Evolutionary conservation across 2,329 filamentous ascomycete genomes (phyloP).

Genomic region (Corniculantispora saksenae): DNA sequence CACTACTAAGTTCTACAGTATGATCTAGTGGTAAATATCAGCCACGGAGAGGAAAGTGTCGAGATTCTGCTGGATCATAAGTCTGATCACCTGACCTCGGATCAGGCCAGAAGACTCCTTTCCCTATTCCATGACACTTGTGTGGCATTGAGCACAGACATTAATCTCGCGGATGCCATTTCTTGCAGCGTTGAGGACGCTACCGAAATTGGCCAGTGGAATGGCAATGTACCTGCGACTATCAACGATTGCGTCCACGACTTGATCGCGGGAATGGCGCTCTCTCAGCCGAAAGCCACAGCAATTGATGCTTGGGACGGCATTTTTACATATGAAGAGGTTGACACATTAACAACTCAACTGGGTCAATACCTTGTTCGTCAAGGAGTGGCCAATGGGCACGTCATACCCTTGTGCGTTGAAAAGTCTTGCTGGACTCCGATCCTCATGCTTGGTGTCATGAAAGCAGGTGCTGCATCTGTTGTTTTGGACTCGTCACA

Average conservation of each 20-base stretch:
- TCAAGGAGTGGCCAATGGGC: constrained; percentile 13
- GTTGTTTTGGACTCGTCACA: constrained; percentile 25
- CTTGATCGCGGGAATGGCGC: neutral
- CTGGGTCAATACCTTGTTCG: constrained; percentile 16
- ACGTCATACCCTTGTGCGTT: constrained; percentile 22
- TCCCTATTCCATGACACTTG: neutral
- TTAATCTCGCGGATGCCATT: neutral
- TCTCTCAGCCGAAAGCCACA: neutral
- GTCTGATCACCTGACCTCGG: neutral
- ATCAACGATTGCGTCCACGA: neutral
- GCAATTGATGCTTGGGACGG: constrained; percentile 35
- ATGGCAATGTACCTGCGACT: neutral
- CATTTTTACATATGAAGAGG: constrained; percentile 40
- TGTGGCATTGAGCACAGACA: neutral
- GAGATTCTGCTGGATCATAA: neutral
- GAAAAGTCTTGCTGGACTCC: constrained; percentile 20
- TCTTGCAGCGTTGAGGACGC: neutral
- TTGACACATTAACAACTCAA: constrained; percentile 24
- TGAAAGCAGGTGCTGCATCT: constrained; percentile 20
- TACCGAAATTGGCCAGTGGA: neutral
- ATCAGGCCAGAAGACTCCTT: neutral
- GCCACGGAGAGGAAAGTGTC: neutral
- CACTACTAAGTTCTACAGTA: neutral
- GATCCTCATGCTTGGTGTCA: constrained; percentile 18
- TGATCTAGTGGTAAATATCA: neutral